A percentile compares a stretch with the other conserved stretches of the same genome.
Evolutionary conservation across 768 basidiomycete genomes (phyloP).

Genomic region (Lactarius quietus): DNA sequence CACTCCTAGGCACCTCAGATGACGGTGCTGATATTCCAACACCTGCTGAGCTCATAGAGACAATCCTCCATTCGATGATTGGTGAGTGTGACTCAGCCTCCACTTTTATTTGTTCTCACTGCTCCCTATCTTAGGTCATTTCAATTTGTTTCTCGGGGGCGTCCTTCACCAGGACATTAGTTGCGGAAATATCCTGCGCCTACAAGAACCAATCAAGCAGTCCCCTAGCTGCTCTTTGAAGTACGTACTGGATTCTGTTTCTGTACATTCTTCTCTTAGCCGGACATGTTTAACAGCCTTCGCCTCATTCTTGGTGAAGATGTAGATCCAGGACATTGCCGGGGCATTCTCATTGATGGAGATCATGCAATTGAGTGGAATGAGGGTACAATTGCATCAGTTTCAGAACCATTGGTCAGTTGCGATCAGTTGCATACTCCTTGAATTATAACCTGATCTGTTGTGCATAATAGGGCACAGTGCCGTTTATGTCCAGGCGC

Average conservation of each 20-base stretch:
- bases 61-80: background rate
- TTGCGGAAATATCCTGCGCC: background rate
- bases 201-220: background rate
- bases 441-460: too few relatives aligned
- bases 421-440: fast-evolving
- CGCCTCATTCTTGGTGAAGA: background rate
- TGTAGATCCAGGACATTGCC: background rate
- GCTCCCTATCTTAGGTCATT: background rate
- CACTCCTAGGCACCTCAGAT: background rate
- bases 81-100: background rate
- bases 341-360: background rate
- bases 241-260: background rate
- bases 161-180: background rate
- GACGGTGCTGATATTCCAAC: background rate
- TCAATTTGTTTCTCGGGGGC: background rate
- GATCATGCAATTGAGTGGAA: conserved; percentile 3
- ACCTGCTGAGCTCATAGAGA: background rate
- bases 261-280: background rate
- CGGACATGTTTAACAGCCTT: background rate
- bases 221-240: background rate
- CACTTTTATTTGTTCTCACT: background rate
- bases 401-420: background rate
- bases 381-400: too few relatives aligned
- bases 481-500: background rate
- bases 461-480: background rate